Percentiles rank a stretch among this genome's conserved stretches.
Evolutionary conservation across 768 basidiomycete species (phyloP).

Genomic region (Punctularia strigosozonata): DNA sequence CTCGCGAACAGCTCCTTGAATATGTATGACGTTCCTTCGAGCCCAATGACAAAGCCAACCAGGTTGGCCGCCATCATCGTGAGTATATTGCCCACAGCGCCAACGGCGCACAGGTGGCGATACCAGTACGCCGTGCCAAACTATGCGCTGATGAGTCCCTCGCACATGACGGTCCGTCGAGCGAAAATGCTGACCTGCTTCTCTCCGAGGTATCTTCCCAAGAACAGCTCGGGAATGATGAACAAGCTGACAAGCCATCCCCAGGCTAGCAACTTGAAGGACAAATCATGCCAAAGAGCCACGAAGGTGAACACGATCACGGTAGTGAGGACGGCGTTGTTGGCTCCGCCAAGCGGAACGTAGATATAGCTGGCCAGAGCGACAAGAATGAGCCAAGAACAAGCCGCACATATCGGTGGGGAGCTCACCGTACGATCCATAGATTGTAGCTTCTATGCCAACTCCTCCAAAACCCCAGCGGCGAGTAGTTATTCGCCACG

Average conservation of each 20-base stretch:
- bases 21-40: conserved; percentile 68
- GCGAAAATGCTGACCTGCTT: too few species aligned
- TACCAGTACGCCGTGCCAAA: conserved; percentile 68
- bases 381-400: conserved; percentile 2
- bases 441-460: conserved; percentile 97
- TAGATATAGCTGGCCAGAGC: conserved; percentile 94
- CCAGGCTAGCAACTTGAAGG: conserved; percentile 82
- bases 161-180: too few species aligned
- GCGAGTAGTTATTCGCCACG: conserved; percentile 94
- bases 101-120: conserved; percentile 72
- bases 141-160: too few species aligned
- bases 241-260: conserved; percentile 93
- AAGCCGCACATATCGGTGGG: neutral
- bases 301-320: conserved; percentile 89
- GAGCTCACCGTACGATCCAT: conserved; percentile 73
- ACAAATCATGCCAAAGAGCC: conserved; percentile 94
- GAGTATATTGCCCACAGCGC: conserved; percentile 73
- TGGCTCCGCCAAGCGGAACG: conserved; percentile 75
- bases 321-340: conserved; percentile 47
- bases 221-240: conserved; percentile 73
- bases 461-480: conserved; percentile 85
- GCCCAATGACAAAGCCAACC: conserved; percentile 88
- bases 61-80: conserved; percentile 91
- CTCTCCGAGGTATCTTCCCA: too few species aligned
- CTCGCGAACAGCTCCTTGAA: conserved; percentile 48